Evolutionary conservation across 2,329 filamentous ascomycete genomes (phyloP).

Genomic region (Hypoxylon sp.): DNA sequence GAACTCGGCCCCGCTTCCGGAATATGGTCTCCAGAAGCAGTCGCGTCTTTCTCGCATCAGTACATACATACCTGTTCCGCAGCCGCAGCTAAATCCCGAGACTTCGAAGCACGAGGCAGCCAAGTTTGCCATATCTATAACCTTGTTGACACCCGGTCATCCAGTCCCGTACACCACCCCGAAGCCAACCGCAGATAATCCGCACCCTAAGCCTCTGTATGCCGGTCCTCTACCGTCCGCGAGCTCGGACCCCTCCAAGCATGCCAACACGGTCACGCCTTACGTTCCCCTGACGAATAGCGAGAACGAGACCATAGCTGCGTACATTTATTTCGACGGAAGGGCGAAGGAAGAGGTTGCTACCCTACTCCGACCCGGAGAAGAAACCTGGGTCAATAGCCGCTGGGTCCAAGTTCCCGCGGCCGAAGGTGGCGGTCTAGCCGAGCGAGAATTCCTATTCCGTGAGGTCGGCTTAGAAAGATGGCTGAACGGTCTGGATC

Average conservation of each 20-base stretch:
- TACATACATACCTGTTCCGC: slow-evolving; percentile 95
- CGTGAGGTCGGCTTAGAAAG: slow-evolving; percentile 95
- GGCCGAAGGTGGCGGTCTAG: slow-evolving; percentile 90
- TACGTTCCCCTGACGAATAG: slow-evolving; percentile 94
- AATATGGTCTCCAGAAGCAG: slow-evolving; percentile 95
- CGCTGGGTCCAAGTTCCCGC: slow-evolving; percentile 96
- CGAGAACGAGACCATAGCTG: slow-evolving; percentile 95
- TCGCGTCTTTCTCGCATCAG: slow-evolving; percentile 92
- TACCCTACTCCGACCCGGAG: slow-evolving; percentile 88
- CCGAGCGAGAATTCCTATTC: slow-evolving; percentile 96
- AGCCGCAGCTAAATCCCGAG: slow-evolving; percentile 79
- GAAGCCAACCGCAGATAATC: slow-evolving; percentile 80
- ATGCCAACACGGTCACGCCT: slow-evolving; percentile 74
- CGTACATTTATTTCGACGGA: slow-evolving; percentile 99
- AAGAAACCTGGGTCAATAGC: slow-evolving; percentile 99
- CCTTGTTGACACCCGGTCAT: slow-evolving; percentile 87
- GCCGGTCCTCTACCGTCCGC: slow-evolving; percentile 77
- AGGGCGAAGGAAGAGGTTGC: slow-evolving; percentile 96
- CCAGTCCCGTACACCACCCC: slow-evolving; percentile 93
- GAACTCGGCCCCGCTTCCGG: slow-evolving; percentile 82
- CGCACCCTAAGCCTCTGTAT: slow-evolving; percentile 83
- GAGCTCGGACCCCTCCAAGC: slow-evolving; percentile 60
- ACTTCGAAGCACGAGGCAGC: slow-evolving; percentile 88
- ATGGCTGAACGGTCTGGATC: slow-evolving; percentile 95
- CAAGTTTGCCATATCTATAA: slow-evolving; percentile 98